Base-by-base conservation (phyloP, 2,329 filamentous ascomycete species). In the Hypoxylon sp. region DNA sequence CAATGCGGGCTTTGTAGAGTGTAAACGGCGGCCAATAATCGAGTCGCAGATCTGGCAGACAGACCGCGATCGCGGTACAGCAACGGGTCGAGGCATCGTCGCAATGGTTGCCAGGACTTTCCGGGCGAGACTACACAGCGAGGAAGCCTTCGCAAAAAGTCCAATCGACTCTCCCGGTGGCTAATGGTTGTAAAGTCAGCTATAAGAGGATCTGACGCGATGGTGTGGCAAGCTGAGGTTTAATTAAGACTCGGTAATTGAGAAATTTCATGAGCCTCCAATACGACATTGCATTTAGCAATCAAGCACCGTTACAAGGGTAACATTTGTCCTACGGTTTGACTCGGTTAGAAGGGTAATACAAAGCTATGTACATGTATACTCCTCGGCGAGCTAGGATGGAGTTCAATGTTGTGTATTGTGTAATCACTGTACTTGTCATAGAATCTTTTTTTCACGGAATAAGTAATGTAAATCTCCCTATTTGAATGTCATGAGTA, bases 21-120 rank as follows among this genome's bases (percentile, higher is more conserved):
- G 53, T 57, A 72, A 69, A 32, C 65, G 71, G 42, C 72, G 73
- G 27, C 71, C 50, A 6, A 71, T 69, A 50, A 77, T 72, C 42
- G 77, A 74, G 57, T 78, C 76, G 72, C 80, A 79, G 21, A 77
- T 74, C 44, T 76, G 75, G 54, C 76, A 77, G 19, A 78, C 60
- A 0, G 71, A 63, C 32, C 57, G 71, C 46, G 70, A 60, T 50
- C 73, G 74, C 57, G 65, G 65, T 17, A 72, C 52, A 31, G 68
- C 61, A 17, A 66, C 37, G 8, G 74, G 61, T 62, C 73, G 73
- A 57, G 72, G 72, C 74, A 79, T 78, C 27, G 54, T 69, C 50
- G 31, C 52, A 24, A 48, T 47, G 19, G 47, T 56, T n/a, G 11
- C 17, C 17, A 42, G 10, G 27, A 37, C 29, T 19, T 15, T 13